Conservation (phyloP, 2,329 filamentous ascomycete genomes). For the Beauveria varroae region DNA sequence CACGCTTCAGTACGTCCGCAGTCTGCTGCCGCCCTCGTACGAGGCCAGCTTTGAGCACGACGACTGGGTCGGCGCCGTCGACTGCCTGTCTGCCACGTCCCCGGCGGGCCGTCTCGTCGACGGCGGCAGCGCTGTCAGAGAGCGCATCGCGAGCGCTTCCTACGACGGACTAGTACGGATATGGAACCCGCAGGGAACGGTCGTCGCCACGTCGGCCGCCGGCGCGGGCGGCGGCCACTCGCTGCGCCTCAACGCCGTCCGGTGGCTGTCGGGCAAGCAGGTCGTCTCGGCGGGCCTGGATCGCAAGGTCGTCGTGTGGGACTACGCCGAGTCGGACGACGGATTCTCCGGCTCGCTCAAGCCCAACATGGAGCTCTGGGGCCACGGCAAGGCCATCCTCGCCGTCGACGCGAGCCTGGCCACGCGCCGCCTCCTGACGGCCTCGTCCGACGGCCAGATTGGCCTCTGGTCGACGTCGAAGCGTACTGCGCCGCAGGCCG, state of each 20-base stretch:
- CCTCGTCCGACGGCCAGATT: conserved; percentile 73
- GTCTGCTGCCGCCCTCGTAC: conserved; percentile 80
- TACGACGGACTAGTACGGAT: conserved; percentile 85
- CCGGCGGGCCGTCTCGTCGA: conserved; percentile 43
- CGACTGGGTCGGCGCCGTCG: conserved; percentile 88
- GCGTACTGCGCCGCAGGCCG: conserved; percentile 65
- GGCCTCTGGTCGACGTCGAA: conserved; percentile 87
- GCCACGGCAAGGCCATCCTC: conserved; percentile 69
- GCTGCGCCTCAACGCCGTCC: conserved; percentile 71
- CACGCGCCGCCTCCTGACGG: conserved; percentile 74
- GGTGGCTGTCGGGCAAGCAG: conserved; percentile 70
- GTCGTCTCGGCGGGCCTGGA: conserved; percentile 80
- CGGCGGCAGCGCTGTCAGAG: conserved; percentile 18
- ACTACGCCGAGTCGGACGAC: conserved; percentile 63
- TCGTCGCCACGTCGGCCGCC: conserved; percentile 68
- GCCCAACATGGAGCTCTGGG: conserved; percentile 74
- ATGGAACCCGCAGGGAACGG: conserved; percentile 83
- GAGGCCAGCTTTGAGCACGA: conserved; percentile 93
- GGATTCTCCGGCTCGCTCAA: conserved; percentile 56
- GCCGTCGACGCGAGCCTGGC: conserved; percentile 65
- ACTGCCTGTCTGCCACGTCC: conserved; percentile 66
- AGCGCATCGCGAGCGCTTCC: conserved; percentile 76
- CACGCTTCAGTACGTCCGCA: conserved; percentile 87
- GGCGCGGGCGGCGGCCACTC: conserved; percentile 64
- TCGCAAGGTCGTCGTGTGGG: conserved; percentile 82